Evolutionary conservation across 306 rosid genomes (phyloP).

Genomic region (Lagenaria siceraria): DNA sequence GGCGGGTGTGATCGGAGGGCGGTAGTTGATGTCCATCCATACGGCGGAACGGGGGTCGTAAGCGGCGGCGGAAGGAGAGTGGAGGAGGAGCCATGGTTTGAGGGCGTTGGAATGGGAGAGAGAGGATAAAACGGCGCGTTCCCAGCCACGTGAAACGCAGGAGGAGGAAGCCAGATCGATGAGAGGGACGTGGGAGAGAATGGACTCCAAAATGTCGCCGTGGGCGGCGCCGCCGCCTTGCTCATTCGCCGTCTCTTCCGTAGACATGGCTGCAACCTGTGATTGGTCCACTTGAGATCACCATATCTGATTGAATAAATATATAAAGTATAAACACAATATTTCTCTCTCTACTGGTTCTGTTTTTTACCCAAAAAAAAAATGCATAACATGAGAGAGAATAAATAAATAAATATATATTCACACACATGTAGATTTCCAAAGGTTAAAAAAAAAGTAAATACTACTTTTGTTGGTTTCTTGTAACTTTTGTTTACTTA

Average conservation of each 20-base stretch:
- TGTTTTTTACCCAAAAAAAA: too few species aligned
- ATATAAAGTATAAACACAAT: too few species aligned
- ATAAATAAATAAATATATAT: too few species aligned
- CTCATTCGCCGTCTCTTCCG: background rate
- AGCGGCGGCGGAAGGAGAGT: slow-evolving; percentile 38
- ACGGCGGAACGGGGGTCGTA: slow-evolving; percentile 62
- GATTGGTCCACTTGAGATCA: background rate
- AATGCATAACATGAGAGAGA: too few species aligned
- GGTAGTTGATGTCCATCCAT: slow-evolving; percentile 31
- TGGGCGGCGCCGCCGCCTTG: slow-evolving; percentile 31
- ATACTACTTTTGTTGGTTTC: too few species aligned
- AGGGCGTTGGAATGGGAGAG: slow-evolving; percentile 22
- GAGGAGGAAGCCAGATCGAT: slow-evolving; percentile 32
- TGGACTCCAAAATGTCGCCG: slow-evolving; percentile 50
- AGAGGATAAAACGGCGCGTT: slow-evolving; percentile 43
- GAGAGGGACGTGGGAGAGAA: slow-evolving; percentile 50
- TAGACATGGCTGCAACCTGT: background rate
- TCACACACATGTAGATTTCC: too few species aligned
- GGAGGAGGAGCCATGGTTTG: slow-evolving; percentile 67
- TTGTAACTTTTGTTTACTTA: too few species aligned
- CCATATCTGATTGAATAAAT: too few species aligned
- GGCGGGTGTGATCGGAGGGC: background rate
- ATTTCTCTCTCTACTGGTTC: too few species aligned
- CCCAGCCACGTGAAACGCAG: slow-evolving; percentile 54
- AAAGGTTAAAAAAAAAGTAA: too few species aligned